A percentile compares a stretch with the other conserved stretches of the same genome.
These are phyloP conservation scores for Neurospora sp. DNA, from an alignment of 495 filamentous ascomycete genomes.

Conservation along the genomic window DNA sequence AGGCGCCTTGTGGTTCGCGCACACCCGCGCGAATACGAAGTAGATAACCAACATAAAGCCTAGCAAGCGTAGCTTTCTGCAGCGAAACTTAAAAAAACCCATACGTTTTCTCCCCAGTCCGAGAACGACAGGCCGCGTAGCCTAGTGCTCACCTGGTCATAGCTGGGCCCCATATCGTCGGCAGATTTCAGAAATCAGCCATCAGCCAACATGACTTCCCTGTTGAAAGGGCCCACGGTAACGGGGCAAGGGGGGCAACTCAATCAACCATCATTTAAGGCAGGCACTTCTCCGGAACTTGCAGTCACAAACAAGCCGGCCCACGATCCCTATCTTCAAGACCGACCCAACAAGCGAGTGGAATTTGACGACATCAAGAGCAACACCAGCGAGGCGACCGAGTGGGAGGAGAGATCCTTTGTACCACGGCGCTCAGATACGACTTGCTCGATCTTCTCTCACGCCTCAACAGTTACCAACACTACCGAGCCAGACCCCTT, in stretches of 20 bases:
- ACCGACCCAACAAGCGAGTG: background rate
- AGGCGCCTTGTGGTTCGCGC: background rate
- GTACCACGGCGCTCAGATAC: slow-evolving; percentile 8
- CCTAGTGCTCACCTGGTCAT: background rate
- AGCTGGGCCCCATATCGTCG: background rate
- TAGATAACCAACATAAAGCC: background rate
- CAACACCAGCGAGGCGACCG: background rate
- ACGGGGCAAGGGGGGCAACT: background rate
- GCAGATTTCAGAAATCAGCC: background rate
- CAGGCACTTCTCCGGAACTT: background rate
- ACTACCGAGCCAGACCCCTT: slow-evolving; percentile 11
- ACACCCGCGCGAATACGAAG: background rate
- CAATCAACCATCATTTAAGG: background rate
- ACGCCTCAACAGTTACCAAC: slow-evolving; percentile 10
- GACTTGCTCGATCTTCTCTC: slow-evolving; percentile 2
- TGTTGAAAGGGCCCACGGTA: background rate
- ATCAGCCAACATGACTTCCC: background rate
- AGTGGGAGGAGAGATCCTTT: background rate
- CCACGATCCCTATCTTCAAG: background rate
- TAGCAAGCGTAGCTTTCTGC: background rate
- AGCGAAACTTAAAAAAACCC: background rate
- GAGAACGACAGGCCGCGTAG: background rate
- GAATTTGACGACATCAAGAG: background rate
- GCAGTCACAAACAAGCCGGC: slow-evolving; percentile 2
- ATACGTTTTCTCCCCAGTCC: background rate